Evolutionary conservation across 225 moss, liverwort and hornwort genomes (phyloP).

Genomic region (Marchantia polymorpha): DNA sequence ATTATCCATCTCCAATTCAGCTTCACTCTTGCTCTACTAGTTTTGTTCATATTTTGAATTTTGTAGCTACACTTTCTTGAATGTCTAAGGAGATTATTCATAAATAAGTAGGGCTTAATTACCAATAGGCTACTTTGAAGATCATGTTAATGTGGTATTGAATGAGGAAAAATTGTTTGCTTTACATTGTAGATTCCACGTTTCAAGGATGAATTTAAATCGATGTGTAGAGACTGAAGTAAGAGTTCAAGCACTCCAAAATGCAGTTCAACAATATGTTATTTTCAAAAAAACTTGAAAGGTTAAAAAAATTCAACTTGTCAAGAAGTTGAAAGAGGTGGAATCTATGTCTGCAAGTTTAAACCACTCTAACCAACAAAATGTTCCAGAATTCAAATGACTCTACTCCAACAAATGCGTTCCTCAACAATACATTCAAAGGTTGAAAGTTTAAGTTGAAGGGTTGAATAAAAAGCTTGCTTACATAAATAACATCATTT

Average conservation of each 20-base stretch:
- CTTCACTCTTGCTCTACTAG: no score
- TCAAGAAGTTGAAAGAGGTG: conserved; percentile 24
- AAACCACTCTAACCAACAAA: not conserved
- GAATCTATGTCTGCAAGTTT: conserved; percentile 21
- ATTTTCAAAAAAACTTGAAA: conserved; percentile 37
- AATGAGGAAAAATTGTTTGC: no score
- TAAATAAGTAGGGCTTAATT: no score
- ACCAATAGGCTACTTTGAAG: no score
- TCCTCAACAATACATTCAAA: conserved; percentile 11
- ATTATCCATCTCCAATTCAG: no score
- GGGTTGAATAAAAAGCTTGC: conserved; percentile 21
- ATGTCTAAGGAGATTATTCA: no score
- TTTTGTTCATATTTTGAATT: no score
- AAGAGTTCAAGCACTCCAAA: conserved; percentile 22
- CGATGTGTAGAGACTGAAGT: conserved; percentile 23
- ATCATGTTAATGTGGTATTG: no score
- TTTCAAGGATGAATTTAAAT: no score
- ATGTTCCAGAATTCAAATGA: not conserved
- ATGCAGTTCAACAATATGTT: conserved; percentile 22
- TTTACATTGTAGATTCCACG: no score
- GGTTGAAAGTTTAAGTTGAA: conserved; percentile 18
- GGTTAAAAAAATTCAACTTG: conserved; percentile 22
- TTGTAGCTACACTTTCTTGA: no score
- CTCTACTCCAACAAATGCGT: not conserved
- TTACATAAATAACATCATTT: conserved; percentile 38